Conservation (phyloP, 2,329 filamentous ascomycete species). For the Ascochyta clinopodiicola region DNA sequence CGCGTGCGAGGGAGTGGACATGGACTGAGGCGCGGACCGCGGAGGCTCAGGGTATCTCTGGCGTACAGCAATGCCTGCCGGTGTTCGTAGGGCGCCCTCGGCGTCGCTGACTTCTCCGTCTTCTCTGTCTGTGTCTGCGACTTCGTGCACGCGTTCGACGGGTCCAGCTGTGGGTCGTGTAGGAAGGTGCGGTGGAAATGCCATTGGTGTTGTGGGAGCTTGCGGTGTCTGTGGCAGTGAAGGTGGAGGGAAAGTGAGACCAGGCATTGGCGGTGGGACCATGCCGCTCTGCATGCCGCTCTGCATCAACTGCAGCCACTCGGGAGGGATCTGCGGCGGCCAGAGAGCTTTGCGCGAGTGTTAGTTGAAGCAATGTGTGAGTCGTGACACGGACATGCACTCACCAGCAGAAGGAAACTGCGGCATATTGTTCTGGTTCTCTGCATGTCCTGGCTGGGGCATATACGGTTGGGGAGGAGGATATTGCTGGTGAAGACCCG, state of each 20-base stretch:
- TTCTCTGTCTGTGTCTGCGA: constrained; percentile 60
- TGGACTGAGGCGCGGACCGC: constrained; percentile 31
- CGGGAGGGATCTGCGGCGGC: constrained; percentile 40
- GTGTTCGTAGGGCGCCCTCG: constrained; percentile 23
- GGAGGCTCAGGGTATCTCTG: constrained; percentile 23
- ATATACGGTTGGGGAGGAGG: constrained; percentile 12
- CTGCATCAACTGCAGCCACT: constrained; percentile 40
- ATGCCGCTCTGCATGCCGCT: constrained; percentile 25
- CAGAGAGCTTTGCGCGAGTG: constrained; percentile 7
- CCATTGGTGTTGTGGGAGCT: constrained; percentile 21
- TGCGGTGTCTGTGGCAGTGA: constrained; percentile 31
- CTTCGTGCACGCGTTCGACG: constrained; percentile 38
- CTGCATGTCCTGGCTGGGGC: constrained; percentile 11
- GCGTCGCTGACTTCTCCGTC: constrained; percentile 80
- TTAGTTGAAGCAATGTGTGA: background rate
- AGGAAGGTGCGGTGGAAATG: constrained; percentile 21
- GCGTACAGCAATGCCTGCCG: constrained; percentile 16
- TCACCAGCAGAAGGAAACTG: constrained; percentile 10
- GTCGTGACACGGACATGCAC: background rate
- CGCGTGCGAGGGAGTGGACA: background rate
- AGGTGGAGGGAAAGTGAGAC: constrained; percentile 26
- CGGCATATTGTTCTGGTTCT: constrained; percentile 12
- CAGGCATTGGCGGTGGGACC: constrained; percentile 29
- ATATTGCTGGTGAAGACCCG: constrained; percentile 9
- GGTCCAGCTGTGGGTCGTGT: constrained; percentile 10